These are phyloP conservation scores for Mycena albidolilacea DNA, from an alignment of 768 basidiomycete species.

Conservation along the genomic window DNA sequence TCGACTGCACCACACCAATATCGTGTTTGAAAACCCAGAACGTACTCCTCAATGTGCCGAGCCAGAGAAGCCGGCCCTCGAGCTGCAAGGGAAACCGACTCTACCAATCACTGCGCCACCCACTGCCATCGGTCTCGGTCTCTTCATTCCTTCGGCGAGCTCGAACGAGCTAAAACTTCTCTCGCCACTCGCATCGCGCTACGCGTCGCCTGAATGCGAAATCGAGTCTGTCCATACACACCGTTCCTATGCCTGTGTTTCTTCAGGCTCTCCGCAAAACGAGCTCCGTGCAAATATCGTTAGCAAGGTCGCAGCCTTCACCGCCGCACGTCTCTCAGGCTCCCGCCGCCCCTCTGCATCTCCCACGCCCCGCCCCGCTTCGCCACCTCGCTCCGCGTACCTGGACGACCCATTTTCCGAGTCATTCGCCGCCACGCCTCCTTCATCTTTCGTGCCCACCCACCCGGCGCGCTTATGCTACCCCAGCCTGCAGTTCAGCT, in stretches of 20 bases:
- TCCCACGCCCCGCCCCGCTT: not conserved
- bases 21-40: not conserved
- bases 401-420: conserved; percentile 23
- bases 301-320: conserved; percentile 28
- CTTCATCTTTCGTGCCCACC: conserved; percentile 11
- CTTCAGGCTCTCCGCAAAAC: conserved; percentile 1
- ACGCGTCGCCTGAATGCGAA: conserved; percentile 16
- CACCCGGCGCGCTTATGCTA: conserved; percentile 18
- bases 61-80: not conserved
- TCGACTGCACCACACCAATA: not conserved
- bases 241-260: not conserved
- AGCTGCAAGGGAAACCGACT: not conserved
- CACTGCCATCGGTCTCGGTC: conserved; percentile 17
- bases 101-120: not conserved
- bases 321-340: conserved; percentile 28
- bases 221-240: conserved; percentile 1
- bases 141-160: conserved; percentile 12
- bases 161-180: conserved; percentile 14
- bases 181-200: conserved; percentile 22
- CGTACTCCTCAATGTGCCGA: not conserved
- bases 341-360: conserved; percentile 5
- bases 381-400: not conserved
- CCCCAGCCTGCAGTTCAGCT: conserved; percentile 25
- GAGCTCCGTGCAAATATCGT: conserved; percentile 33
- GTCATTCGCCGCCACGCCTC: not conserved